Percentiles rank a stretch among this genome's conserved stretches.
These are phyloP conservation scores for Alternaria hordeiaustralica DNA, from an alignment of 2,329 filamentous ascomycete genomes.

Conservation along the genomic window DNA sequence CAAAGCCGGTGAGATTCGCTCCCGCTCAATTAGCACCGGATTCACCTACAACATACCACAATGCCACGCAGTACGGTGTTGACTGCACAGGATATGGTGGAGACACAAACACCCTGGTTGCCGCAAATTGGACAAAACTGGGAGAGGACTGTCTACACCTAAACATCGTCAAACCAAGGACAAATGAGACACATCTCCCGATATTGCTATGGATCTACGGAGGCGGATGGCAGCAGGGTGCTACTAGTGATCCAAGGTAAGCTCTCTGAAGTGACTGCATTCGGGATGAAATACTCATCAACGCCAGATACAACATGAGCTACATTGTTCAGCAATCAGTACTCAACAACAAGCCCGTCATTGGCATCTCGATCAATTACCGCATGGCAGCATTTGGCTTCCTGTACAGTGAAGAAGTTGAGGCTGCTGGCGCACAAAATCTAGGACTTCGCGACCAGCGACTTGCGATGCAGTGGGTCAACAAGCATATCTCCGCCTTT, in stretches of 20 bases:
- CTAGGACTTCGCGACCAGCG: constrained; percentile 69
- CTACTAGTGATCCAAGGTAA: constrained; percentile 41
- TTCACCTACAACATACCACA: constrained; percentile 18
- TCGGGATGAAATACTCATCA: background rate
- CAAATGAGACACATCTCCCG: constrained; percentile 27
- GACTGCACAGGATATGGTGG: constrained; percentile 38
- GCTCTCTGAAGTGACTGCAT: background rate
- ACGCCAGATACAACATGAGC: constrained; percentile 35
- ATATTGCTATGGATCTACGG: constrained; percentile 45
- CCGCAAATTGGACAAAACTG: constrained; percentile 28
- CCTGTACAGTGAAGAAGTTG: constrained; percentile 51
- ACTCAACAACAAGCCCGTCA: constrained; percentile 38
- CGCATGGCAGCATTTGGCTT: constrained; percentile 59
- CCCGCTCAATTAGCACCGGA: constrained; percentile 24
- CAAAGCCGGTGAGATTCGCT: constrained; percentile 34
- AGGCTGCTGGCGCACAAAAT: constrained; percentile 47
- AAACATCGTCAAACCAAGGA: constrained; percentile 41
- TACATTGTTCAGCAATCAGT: constrained; percentile 42
- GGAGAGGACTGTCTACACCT: constrained; percentile 55
- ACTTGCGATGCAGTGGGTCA: constrained; percentile 65
- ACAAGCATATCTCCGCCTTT: constrained; percentile 60
- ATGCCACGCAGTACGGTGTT: constrained; percentile 33
- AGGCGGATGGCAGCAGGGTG: constrained; percentile 42
- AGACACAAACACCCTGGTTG: constrained; percentile 32
- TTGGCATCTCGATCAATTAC: constrained; percentile 55